Evolutionary conservation across 139 green algal genomes (phyloP).

Genomic region (Diplosphaera chodatii): DNA sequence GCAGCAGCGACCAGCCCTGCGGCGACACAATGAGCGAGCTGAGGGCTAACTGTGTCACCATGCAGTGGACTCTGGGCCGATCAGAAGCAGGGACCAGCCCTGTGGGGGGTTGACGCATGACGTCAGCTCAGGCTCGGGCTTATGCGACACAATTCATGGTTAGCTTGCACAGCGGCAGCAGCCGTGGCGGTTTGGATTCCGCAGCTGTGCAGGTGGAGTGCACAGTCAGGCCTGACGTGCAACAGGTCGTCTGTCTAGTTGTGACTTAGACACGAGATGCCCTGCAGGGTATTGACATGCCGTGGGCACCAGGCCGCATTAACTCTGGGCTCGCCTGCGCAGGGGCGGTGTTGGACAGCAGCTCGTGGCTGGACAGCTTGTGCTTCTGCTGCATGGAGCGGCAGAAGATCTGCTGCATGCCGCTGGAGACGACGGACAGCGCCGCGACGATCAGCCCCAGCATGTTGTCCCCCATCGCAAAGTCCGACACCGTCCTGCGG

Average conservation of each 20-base stretch:
- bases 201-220: no score
- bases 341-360: slow-evolving; percentile 79
- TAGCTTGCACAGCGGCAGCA: no score
- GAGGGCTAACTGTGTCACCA: no score
- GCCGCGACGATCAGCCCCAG: slow-evolving; percentile 70
- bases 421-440: slow-evolving; percentile 70
- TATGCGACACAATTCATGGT: no score
- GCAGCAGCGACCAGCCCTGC: slow-evolving; percentile 62
- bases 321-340: slow-evolving; percentile 43
- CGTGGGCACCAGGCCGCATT: background rate
- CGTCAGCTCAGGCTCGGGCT: no score
- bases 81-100: no score
- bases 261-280: no score
- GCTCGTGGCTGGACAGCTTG: slow-evolving; percentile 68
- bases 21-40: background rate
- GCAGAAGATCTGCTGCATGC: slow-evolving; percentile 92
- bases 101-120: no score
- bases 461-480: slow-evolving; percentile 41
- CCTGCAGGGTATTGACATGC: no score
- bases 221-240: no score
- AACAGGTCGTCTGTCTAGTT: no score
- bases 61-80: background rate
- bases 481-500: slow-evolving; percentile 73
- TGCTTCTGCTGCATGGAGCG: slow-evolving; percentile 77
- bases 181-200: no score